Evolutionary conservation across 352 stramenopile genomes (phyloP).

Genomic region (Globisporangium paroecandrum): DNA sequence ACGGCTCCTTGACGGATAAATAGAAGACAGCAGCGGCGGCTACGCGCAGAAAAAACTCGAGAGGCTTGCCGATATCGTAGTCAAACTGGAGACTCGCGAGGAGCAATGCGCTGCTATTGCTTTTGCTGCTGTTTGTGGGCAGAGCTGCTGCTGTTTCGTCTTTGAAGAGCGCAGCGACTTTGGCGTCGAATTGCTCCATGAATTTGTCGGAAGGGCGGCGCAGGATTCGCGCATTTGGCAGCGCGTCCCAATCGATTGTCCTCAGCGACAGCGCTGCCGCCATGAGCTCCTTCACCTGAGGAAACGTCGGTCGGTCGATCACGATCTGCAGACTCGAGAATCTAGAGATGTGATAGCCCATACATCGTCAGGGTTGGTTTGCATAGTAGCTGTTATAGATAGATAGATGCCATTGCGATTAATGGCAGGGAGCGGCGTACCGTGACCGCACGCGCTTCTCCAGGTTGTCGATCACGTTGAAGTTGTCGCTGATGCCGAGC

Average conservation of each 20-base stretch:
- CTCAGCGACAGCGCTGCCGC: constrained; percentile 35
- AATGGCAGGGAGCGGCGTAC: constrained; percentile 18
- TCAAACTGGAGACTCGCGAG: constrained; percentile 60
- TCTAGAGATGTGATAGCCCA: constrained; percentile 20
- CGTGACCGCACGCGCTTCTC: constrained; percentile 80
- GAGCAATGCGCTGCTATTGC: constrained; percentile 22
- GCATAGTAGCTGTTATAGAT: too few relatives aligned
- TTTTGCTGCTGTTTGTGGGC: not conserved
- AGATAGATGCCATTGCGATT: too few relatives aligned
- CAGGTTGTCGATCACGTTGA: constrained; percentile 76
- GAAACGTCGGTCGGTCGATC: constrained; percentile 54
- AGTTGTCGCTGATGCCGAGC: constrained; percentile 75
- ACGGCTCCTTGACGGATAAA: constrained; percentile 32
- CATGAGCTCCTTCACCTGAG: constrained; percentile 47
- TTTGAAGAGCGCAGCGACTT: constrained; percentile 37
- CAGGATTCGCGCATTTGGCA: constrained; percentile 13
- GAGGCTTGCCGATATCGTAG: constrained; percentile 72
- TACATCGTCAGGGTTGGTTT: not conserved
- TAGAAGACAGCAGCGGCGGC: constrained; percentile 45
- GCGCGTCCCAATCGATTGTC: constrained; percentile 26
- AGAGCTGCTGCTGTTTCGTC: not conserved
- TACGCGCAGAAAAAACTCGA: constrained; percentile 66
- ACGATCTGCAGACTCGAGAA: constrained; percentile 85
- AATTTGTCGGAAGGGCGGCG: constrained; percentile 28
- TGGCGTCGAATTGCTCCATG: constrained; percentile 34